Conservation (phyloP, 2,329 filamentous ascomycete species). For the Polychaeton citri region DNA sequence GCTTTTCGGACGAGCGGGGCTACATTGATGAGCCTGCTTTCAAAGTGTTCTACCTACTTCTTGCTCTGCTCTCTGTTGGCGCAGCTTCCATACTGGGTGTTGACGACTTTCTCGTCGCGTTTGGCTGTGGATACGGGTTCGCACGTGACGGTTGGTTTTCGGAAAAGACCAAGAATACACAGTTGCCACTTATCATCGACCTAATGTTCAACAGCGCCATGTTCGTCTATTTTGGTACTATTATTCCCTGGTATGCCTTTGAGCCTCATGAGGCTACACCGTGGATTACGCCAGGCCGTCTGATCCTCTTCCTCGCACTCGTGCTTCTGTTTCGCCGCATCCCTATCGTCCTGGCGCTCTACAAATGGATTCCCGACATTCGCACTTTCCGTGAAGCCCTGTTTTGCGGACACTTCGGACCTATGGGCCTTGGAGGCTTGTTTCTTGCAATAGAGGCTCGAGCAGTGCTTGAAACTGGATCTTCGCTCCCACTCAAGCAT, state of each 20-base stretch:
- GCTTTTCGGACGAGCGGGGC: constrained; percentile 30
- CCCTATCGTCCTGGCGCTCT: constrained; percentile 36
- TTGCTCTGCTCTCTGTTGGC: constrained; percentile 39
- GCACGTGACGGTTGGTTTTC: constrained; percentile 41
- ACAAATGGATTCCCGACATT: constrained; percentile 36
- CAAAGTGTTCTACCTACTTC: constrained; percentile 42
- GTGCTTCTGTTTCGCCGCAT: constrained; percentile 40
- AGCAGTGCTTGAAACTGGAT: constrained; percentile 38
- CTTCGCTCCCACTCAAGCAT: constrained; percentile 29
- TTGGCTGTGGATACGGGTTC: constrained; percentile 43
- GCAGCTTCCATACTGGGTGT: constrained; percentile 38
- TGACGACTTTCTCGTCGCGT: constrained; percentile 45
- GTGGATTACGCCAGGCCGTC: constrained; percentile 24
- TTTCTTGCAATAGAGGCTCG: constrained; percentile 45
- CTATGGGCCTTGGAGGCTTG: constrained; percentile 43
- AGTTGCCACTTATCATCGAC: constrained; percentile 39
- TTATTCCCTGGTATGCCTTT: constrained; percentile 40
- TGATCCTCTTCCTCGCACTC: constrained; percentile 35
- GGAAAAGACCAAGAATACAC: constrained; percentile 31
- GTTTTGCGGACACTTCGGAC: constrained; percentile 44
- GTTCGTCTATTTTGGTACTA: constrained; percentile 44
- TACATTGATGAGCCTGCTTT: constrained; percentile 39
- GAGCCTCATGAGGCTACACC: constrained; percentile 26
- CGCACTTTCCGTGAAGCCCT: constrained; percentile 38
- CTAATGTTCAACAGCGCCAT: constrained; percentile 42